Base-by-base conservation (phyloP, 768 basidiomycete genomes). In the Cubamyces sp. region DNA sequence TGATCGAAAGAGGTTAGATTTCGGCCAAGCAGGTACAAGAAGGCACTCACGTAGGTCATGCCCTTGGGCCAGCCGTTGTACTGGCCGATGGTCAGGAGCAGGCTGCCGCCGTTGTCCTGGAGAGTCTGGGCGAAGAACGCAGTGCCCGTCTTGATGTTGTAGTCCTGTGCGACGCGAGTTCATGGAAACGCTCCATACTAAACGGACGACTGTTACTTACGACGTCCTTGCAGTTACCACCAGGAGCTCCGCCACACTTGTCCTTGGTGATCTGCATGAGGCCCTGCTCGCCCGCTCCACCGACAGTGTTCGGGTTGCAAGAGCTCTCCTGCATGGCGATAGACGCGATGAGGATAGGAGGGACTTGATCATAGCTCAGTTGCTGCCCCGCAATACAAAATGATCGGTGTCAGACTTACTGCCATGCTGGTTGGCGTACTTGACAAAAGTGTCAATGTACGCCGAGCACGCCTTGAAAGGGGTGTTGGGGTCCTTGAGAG, bases 321-420 rank as follows among this genome's bases (percentile, higher is more conserved):
- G 78, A 78, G 34, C 84, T 86, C 72, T 96, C 95, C 73, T 96
- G 93, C 87, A 96, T 88, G 34, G 93, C 92, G 66, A 96, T 88
- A 0, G 92, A 82, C 2, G 93, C 94, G 40, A 96, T 74, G 65
- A 96, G 76, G 71, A 94, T 91, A 8, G 91, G 72, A 25, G 89
- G 90, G 30, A 94, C 81, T 80, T 47, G 28, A 15, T 55, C 49
- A 26, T 52, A 5, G 18, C 28, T n/a, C 23, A 50, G 46, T 3
- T 23, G 12, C 9, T 1, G 48, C 3, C 16, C 16, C 19, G 21
- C 1, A 15, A n/a, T 11, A 41, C 9, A 48, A 23, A 30, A 11
- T 2, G 37, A 21, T 42, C 18, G 26, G 23, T 16, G 19, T 11
- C 51, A 28, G 23, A 76, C 81, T 54, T 50, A 81, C 81, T 58